phyloP scores from a whole-genome alignment of 2,329 filamentous ascomycete species.

The Atkinsonella texensis region DNA sequence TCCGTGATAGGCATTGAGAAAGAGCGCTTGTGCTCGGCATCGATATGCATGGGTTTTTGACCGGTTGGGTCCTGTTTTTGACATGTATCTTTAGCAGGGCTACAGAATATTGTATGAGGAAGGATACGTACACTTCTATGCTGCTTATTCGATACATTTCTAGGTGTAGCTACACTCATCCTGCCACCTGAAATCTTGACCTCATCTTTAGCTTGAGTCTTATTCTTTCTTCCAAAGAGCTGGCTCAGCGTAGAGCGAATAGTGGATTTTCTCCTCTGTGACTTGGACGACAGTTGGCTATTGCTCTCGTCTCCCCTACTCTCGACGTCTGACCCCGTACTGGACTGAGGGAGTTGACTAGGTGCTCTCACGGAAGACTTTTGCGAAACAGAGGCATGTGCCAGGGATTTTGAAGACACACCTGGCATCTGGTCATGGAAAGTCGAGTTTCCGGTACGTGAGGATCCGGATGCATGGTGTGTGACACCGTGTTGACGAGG shows the following conservation, averaged over 20 bases:
- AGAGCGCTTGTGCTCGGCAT: slow-evolving; percentile 38
- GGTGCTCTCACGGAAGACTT: background rate
- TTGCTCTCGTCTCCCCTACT: slow-evolving; percentile 8
- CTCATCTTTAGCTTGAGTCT: slow-evolving; percentile 17
- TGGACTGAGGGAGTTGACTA: slow-evolving; percentile 3
- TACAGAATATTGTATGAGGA: background rate
- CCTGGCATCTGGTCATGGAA: background rate
- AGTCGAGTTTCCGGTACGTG: background rate
- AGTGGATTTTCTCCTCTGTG: slow-evolving; percentile 45
- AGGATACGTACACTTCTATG: slow-evolving; percentile 37
- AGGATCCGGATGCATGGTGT: background rate
- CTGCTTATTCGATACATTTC: slow-evolving; percentile 11
- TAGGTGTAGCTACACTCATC: background rate
- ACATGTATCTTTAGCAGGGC: background rate
- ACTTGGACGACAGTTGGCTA: slow-evolving; percentile 10
- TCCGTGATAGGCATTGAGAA: slow-evolving; percentile 48
- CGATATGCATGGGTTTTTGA: slow-evolving; percentile 25
- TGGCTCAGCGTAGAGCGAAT: slow-evolving; percentile 43
- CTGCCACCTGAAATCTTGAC: background rate
- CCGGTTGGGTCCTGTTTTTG: slow-evolving; percentile 19
- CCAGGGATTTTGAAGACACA: background rate
- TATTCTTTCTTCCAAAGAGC: slow-evolving; percentile 47
- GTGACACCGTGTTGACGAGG: background rate
- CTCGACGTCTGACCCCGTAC: slow-evolving; percentile 9
- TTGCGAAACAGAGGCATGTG: background rate